A percentile compares a stretch with the other conserved stretches of the same genome.
phyloP scores from a whole-genome alignment of 2,329 filamentous ascomycete species.

The Fusarium hainanense region DNA sequence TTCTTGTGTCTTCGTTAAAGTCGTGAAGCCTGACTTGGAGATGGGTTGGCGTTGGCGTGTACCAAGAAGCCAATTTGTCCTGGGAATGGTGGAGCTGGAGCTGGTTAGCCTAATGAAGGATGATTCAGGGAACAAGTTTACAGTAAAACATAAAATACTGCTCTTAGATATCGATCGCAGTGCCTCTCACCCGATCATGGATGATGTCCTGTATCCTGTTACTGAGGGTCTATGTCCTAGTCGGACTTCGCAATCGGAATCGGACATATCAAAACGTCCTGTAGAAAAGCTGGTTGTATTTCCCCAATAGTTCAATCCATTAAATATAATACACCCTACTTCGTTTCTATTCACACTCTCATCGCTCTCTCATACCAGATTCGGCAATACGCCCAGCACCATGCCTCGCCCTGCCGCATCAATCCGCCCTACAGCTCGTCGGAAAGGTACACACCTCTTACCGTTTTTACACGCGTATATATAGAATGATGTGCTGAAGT shows the following conservation, averaged over 20 bases:
- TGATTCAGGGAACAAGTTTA: too few relatives aligned
- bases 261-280: neutral
- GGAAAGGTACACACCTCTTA: constrained; percentile 27
- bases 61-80: too few relatives aligned
- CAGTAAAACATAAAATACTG: too few relatives aligned
- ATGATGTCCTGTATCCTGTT: too few relatives aligned
- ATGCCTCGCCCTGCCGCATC: constrained; percentile 5
- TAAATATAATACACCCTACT: neutral
- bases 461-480: accelerated
- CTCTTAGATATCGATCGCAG: too few relatives aligned
- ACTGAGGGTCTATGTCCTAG: too few relatives aligned
- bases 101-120: too few relatives aligned
- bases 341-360: neutral
- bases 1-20: too few relatives aligned
- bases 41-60: too few relatives aligned
- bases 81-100: too few relatives aligned
- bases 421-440: constrained; percentile 33
- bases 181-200: too few relatives aligned
- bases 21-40: too few relatives aligned
- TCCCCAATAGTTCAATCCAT: neutral
- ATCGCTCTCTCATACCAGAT: neutral
- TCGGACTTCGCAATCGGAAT: neutral
- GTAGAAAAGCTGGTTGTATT: neutral
- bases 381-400: constrained; percentile 14
- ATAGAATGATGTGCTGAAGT: neutral